phyloP scores from a whole-genome alignment of 2,329 filamentous ascomycete genomes.

The Fusarium fujikuroi region DNA sequence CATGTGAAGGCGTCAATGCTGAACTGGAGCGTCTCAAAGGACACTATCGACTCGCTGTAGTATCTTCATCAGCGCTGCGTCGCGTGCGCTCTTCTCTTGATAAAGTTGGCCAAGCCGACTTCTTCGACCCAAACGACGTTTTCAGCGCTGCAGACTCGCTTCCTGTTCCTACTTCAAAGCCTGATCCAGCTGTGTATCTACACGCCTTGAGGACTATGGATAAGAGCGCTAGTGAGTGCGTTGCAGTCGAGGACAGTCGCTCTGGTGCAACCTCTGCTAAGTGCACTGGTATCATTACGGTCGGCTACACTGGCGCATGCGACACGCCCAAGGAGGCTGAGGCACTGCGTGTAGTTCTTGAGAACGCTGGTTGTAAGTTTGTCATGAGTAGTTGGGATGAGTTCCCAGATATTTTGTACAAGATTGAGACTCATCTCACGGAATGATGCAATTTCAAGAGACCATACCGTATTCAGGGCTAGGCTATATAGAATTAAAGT shows the following conservation, averaged over 20 bases:
- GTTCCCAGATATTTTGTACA: not conserved
- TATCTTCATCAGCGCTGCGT: not conserved
- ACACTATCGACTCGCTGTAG: not conserved
- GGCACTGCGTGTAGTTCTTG: not conserved
- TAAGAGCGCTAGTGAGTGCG: not conserved
- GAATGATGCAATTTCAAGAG: not conserved
- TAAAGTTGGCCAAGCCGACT: not conserved
- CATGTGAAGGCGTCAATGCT: not conserved
- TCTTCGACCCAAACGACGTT: not conserved
- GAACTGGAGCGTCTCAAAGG: not conserved
- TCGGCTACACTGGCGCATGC: not conserved
- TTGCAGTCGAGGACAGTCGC: not conserved
- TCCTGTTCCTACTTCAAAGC: not conserved
- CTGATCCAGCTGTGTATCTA: not conserved
- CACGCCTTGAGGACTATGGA: not conserved
- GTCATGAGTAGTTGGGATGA: not conserved
- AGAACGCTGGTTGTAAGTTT: not conserved
- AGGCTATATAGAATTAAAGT: not conserved
- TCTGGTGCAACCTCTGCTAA: not conserved
- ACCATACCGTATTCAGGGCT: not conserved
- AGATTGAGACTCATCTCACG: not conserved
- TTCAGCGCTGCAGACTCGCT: not conserved
- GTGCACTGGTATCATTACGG: rapidly evolving
- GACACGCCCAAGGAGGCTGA: not conserved
- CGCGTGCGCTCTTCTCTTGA: not conserved